These are phyloP conservation scores for Phytophthora tubulina DNA, from an alignment of 352 stramenopile genomes.

Conservation along the genomic window DNA sequence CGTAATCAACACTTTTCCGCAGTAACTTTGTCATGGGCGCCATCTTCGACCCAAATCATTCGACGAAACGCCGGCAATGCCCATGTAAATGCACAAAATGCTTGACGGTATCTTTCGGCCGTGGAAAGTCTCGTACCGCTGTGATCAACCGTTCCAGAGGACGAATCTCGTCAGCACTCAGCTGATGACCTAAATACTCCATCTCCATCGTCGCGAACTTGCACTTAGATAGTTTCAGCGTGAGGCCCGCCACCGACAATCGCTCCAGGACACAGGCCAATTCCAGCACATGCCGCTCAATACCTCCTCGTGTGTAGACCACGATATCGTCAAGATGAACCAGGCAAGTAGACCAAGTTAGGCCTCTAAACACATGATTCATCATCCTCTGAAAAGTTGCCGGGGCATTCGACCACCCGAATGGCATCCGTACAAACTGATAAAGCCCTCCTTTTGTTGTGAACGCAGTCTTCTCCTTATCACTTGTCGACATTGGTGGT, in stretches of 20 bases:
- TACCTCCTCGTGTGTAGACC: not conserved
- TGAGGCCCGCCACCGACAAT: not conserved
- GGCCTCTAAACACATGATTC: not conserved
- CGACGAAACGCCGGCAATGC: not conserved
- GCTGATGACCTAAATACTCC: not conserved
- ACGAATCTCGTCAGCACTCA: not conserved
- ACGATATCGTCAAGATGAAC: not conserved
- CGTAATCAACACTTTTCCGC: not conserved
- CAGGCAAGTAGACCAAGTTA: not conserved
- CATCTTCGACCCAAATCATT: not conserved
- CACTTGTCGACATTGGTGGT: no score
- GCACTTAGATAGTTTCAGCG: not conserved
- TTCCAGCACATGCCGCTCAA: not conserved
- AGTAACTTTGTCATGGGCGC: conserved; percentile 6
- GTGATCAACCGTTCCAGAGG: not conserved
- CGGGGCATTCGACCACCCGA: not conserved
- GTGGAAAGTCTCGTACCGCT: not conserved
- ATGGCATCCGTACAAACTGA: not conserved
- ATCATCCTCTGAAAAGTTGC: not conserved
- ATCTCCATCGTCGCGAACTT: not conserved
- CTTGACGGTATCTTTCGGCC: not conserved
- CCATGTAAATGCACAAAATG: not conserved
- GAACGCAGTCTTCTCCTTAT: not conserved
- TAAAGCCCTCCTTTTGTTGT: not conserved
- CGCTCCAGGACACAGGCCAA: not conserved